Evolutionary conservation across 148 eudicot species (phyloP), one percentile per base, ranked within the genome.

Genomic region (Camellia granthamiana): DNA sequence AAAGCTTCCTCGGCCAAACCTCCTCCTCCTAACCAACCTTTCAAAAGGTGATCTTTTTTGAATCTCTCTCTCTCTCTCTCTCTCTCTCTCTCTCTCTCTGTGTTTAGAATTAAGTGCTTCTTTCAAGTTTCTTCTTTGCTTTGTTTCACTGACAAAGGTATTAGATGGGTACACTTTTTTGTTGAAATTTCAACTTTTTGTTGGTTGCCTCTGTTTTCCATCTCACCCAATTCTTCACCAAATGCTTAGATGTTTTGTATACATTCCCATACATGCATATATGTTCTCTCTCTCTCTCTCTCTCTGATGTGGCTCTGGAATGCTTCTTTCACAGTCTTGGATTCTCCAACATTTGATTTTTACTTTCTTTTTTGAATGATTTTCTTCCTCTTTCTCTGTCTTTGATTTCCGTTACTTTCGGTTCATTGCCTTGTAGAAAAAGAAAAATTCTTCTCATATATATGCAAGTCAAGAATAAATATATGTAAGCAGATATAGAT

Each of bases 41-140:
- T 66, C 69, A 86, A 85, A 88, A 87, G 90, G 90, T 88, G 67
- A 88, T 89, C 85, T 83, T 85, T 87, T 84, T 80, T 83, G 87
- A 80, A 85, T 79, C 82, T 88, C 83, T 78, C 72, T 73, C 51
- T 18, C 51, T 62, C 75, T 72, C 61, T 73, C 51, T 18, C 51
- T 62, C 75, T 72, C 61, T 66, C 74, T 81, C 64, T 74, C 18
- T 78, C 54, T 79, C 55, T 78, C 51, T 76, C 46, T 79, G 19
- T 76, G 42, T 72, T 7, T 46, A 21, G 76, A 15, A 55, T 6
- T 52, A 58, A n/a, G 5, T 12, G 4, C 43, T 64, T n/a, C 23
- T 42, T 42, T 69, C 42, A 11, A 70, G 42, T 51, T 70, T 14
- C 73, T 51, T 62, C 75, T 21, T 12, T 3, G 42, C 10, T 19